phyloP scores from a whole-genome alignment of 495 filamentous ascomycete species.

The Penicillium flavigenum region DNA sequence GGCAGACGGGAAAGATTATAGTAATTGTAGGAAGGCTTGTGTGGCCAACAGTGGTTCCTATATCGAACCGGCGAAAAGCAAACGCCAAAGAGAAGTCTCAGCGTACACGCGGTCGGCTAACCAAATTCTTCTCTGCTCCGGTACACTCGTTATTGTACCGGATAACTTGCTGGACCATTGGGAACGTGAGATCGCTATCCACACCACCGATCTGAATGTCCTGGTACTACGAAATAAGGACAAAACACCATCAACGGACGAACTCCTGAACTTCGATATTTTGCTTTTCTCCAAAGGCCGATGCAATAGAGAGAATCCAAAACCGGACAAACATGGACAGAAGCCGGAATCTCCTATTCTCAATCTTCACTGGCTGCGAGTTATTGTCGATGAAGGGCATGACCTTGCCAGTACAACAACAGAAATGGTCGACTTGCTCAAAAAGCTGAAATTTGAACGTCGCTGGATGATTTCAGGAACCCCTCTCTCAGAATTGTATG shows the following conservation, averaged over 20 bases:
- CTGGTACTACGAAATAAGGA: conserved; percentile 54
- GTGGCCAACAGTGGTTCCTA: conserved; percentile 55
- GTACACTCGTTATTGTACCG: conserved; percentile 59
- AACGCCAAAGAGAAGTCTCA: conserved; percentile 43
- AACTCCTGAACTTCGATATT: conserved; percentile 71
- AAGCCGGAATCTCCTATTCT: conserved; percentile 57
- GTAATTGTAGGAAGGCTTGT: conserved; percentile 56
- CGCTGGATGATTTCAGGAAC: conserved; percentile 93
- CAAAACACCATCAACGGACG: conserved; percentile 56
- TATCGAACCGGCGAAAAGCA: conserved; percentile 47
- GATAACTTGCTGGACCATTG: conserved; percentile 57
- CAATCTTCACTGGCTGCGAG: conserved; percentile 74
- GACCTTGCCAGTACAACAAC: conserved; percentile 61
- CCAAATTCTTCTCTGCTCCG: conserved; percentile 61
- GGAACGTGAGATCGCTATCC: conserved; percentile 60
- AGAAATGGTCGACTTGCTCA: conserved; percentile 62
- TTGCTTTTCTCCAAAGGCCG: conserved; percentile 72
- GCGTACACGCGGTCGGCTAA: conserved; percentile 41
- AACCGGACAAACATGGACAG: background rate
- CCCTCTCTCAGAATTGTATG: conserved; percentile 78
- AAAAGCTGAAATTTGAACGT: conserved; percentile 66
- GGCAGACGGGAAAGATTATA: conserved; percentile 37
- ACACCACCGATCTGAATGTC: conserved; percentile 66
- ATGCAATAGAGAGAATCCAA: conserved; percentile 62
- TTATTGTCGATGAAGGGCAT: conserved; percentile 93